Percentiles rank a stretch among this genome's conserved stretches.
phyloP scores from a whole-genome alignment of 192 early-diverging fungal genomes.

The Jimgerdemannia lactiflua region DNA sequence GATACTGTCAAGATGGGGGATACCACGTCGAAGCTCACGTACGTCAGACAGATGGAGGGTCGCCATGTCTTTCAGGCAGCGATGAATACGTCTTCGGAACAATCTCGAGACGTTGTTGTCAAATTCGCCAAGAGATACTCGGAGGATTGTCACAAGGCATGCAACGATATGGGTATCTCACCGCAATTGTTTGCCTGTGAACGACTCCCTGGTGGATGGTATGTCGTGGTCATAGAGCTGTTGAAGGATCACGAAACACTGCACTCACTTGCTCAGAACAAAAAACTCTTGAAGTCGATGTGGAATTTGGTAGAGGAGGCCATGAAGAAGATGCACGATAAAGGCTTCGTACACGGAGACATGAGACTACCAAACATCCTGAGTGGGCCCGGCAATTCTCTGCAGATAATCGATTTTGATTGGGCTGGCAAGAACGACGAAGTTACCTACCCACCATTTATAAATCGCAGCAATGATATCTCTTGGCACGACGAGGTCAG shows the following conservation, averaged over 20 bases:
- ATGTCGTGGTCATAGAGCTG: background rate
- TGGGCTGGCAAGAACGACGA: background rate
- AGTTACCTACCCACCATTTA: background rate
- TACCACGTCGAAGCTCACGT: background rate
- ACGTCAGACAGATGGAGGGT: background rate
- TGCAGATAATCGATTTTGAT: background rate
- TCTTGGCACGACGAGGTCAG: background rate
- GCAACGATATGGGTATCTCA: background rate
- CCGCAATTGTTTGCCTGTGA: background rate
- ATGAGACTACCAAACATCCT: background rate
- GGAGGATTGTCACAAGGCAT: background rate
- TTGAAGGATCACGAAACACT: background rate
- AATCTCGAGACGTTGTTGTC: background rate
- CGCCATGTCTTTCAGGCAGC: background rate
- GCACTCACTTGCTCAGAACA: background rate
- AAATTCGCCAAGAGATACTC: constrained; percentile 9
- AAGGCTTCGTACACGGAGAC: background rate
- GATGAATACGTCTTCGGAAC: background rate
- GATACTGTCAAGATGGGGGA: background rate
- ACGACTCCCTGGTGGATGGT: background rate
- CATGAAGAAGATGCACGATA: background rate
- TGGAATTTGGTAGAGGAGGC: background rate
- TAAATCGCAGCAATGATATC: background rate
- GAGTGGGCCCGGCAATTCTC: background rate
- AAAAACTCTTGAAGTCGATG: background rate